Evolutionary conservation across 768 basidiomycete species (phyloP), one percentile per base, ranked within the genome.

Genomic region (Lentinula detonsa): DNA sequence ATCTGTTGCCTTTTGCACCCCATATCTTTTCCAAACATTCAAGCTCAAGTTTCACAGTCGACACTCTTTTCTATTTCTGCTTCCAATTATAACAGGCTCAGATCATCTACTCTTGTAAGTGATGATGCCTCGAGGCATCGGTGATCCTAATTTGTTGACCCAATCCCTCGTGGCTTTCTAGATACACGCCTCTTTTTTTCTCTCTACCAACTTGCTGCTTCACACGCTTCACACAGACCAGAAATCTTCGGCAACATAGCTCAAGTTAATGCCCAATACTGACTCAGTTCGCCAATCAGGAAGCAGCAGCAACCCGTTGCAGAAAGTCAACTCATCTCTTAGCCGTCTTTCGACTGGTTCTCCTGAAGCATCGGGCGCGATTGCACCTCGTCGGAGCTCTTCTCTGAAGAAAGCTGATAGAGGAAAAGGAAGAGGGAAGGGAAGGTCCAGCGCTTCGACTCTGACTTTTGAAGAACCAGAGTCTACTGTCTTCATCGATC

Each of bases 401-500:
- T 59, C 57, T 16, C 15, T 59, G 31, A 46, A 49, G 33, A 59
- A 59, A 40, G 18, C 15, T 10, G 6, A 46, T 16, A 57, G 33
- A 18, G 33, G 40, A n/a, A 57, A 57, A 5, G 40, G 35, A 45
- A 45, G 39, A 57, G 56, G 21, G 31, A 57, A 57, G 16, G 56
- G 56, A 7, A 57, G 56, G 42, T 57, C 56, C 5, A 46, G 57
- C 18, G 28, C 21, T 6, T 50, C 57, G 2, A 59, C 57, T 5
- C 37, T 59, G 23, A 59, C 57, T 50, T 59, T 59, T 49, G 57
- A 59, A 59, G 57, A 59, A 40, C 48, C 57, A 50, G 57, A 59
- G 37, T 59, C 57, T 37, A 59, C 57, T 4, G 57, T 59, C 18
- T 59, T 59, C 23, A 59, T 59, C 57, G 57, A 59, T 59, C 57